Percentiles rank a stretch among this genome's conserved stretches.
phyloP scores from a whole-genome alignment of 2,329 filamentous ascomycete species.

The Calonectria honghensis region DNA sequence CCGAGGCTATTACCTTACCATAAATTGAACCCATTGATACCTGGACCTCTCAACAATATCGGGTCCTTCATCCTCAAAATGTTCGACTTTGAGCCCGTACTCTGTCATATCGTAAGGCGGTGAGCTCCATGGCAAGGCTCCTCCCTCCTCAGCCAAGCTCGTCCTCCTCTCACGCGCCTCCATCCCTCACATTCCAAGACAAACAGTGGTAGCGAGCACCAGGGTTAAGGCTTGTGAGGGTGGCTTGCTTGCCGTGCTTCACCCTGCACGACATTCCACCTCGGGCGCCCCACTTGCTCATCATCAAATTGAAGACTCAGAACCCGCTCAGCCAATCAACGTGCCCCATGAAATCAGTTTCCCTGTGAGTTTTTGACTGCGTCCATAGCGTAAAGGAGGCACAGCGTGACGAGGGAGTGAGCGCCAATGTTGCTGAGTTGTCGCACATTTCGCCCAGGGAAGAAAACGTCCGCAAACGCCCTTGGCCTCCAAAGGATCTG shows the following conservation, averaged over 20 bases:
- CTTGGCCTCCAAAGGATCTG: background rate
- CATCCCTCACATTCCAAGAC: slow-evolving; percentile 19
- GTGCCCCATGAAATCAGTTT: slow-evolving; percentile 18
- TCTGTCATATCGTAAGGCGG: background rate
- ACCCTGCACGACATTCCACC: slow-evolving; percentile 54
- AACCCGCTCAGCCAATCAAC: slow-evolving; percentile 49
- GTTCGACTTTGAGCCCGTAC: slow-evolving; percentile 25
- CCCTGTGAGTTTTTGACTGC: slow-evolving; percentile 4
- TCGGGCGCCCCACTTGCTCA: slow-evolving; percentile 51
- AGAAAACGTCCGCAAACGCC: background rate
- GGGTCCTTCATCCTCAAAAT: slow-evolving; percentile 39
- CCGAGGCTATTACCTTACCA: slow-evolving; percentile 48
- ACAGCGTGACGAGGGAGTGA: background rate
- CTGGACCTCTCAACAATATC: slow-evolving; percentile 45
- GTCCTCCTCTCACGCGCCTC: background rate
- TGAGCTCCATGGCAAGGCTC: background rate
- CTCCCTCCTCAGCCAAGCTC: too few species aligned
- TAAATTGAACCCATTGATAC: slow-evolving; percentile 52
- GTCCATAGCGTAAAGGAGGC: background rate
- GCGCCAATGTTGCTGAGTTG: background rate
- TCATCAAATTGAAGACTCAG: slow-evolving; percentile 44
- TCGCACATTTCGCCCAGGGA: background rate
- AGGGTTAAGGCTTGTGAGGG: slow-evolving; percentile 28
- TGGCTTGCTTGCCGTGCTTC: slow-evolving; percentile 50
- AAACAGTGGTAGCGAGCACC: slow-evolving; percentile 33